Evolutionary conservation across 257 asterid genomes (phyloP).

Genomic region (Oldenlandia corymbosa): DNA sequence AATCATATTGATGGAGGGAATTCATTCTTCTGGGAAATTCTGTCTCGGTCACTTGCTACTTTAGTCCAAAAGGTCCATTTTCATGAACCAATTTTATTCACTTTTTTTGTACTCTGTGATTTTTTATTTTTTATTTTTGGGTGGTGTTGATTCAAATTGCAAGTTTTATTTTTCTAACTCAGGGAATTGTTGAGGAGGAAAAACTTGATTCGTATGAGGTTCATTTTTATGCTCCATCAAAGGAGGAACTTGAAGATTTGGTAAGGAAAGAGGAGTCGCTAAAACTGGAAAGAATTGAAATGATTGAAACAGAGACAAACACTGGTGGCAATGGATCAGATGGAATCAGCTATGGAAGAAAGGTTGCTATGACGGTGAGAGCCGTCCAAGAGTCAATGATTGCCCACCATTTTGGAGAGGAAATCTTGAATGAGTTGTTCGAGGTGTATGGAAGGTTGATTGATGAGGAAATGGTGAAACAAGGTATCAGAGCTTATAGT

Average conservation of each 20-base stretch:
- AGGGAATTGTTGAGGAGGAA: slow-evolving; percentile 68
- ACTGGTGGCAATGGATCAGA: too few species aligned
- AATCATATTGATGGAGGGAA: slow-evolving; percentile 55
- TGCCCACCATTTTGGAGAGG: slow-evolving; percentile 60
- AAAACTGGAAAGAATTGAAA: slow-evolving; percentile 42
- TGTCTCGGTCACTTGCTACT: slow-evolving; percentile 47
- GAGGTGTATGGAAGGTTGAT: slow-evolving; percentile 52
- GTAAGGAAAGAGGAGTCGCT: slow-evolving; percentile 54
- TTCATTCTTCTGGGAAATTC: slow-evolving; percentile 68
- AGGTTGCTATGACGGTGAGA: slow-evolving; percentile 70
- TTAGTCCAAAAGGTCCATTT: slow-evolving; percentile 61
- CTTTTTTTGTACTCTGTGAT: too few species aligned
- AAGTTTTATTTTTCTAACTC: too few species aligned
- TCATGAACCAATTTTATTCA: too few species aligned
- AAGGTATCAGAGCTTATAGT: slow-evolving; percentile 42
- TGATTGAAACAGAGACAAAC: slow-evolving; percentile 48
- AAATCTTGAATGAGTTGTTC: slow-evolving; percentile 48
- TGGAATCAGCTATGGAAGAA: slow-evolving; percentile 49
- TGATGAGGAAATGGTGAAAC: slow-evolving; percentile 50
- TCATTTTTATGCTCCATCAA: slow-evolving; percentile 74
- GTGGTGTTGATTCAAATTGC: too few species aligned
- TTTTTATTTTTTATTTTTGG: too few species aligned
- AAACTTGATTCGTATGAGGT: slow-evolving; percentile 60
- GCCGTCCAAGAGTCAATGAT: slow-evolving; percentile 84
- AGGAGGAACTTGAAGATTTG: slow-evolving; percentile 60